Percentiles rank a stretch among this genome's conserved stretches.
Evolutionary conservation across 441 rosid genomes (phyloP).

Genomic region (Syzygium malaccense): DNA sequence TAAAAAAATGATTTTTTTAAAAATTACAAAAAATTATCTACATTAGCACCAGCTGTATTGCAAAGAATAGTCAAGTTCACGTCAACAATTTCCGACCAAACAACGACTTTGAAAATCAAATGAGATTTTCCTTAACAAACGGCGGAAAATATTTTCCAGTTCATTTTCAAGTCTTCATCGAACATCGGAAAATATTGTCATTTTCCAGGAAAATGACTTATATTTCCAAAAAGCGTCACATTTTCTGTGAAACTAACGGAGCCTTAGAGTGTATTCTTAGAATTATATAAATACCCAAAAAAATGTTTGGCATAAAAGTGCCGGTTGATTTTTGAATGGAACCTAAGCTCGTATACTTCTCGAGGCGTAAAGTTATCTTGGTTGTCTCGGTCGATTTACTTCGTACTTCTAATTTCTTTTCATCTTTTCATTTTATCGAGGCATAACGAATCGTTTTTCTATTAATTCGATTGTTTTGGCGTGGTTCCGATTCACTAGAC

Average conservation of each 20-base stretch:
- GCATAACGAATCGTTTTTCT: not conserved
- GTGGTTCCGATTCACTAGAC: not conserved
- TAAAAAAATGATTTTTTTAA: too few species aligned
- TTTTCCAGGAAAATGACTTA: too few species aligned
- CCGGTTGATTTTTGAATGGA: not conserved
- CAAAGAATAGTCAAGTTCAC: too few species aligned
- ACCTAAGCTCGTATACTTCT: not conserved
- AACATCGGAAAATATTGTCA: too few species aligned
- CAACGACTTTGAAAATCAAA: too few species aligned
- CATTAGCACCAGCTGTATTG: fast-evolving
- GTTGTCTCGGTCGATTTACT: not conserved
- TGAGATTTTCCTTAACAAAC: too few species aligned
- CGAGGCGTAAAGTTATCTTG: not conserved
- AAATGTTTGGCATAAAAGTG: not conserved
- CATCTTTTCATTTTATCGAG: not conserved
- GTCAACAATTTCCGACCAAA: too few species aligned
- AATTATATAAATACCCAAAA: not conserved
- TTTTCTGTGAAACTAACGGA: too few species aligned
- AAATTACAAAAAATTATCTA: too few species aligned
- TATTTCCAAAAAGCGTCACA: too few species aligned
- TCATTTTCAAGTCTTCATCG: too few species aligned
- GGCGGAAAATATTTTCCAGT: too few species aligned
- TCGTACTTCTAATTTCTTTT: not conserved
- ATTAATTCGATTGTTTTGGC: not conserved
- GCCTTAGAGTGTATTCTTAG: not conserved